Evolutionary conservation across 805 yeast species (phyloP).

Genomic region (Lipomyces starkeyi): DNA sequence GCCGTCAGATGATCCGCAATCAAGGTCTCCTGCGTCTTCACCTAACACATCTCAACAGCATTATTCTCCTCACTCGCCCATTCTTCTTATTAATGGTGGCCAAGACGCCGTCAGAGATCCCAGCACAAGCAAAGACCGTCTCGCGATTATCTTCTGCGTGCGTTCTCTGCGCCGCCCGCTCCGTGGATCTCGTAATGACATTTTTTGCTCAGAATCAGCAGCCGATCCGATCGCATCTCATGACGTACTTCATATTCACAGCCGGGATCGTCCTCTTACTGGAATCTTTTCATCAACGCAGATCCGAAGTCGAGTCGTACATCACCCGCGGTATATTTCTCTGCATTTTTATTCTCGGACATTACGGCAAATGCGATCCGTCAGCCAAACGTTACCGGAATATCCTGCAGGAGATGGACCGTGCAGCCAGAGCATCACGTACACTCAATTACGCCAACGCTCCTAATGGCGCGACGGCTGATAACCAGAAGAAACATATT

Average conservation of each 20-base stretch:
- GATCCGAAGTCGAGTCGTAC: constrained; percentile 37
- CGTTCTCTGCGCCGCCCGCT: constrained; percentile 37
- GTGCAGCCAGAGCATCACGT: constrained; percentile 38
- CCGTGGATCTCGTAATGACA: constrained; percentile 38
- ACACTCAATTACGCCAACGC: constrained; percentile 24
- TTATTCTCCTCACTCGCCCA: constrained; percentile 39
- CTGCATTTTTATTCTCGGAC: constrained; percentile 36
- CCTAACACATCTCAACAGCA: constrained; percentile 39
- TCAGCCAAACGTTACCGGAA: constrained; percentile 37
- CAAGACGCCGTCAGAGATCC: constrained; percentile 31
- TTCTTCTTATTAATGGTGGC: constrained; percentile 38
- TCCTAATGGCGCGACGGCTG: constrained; percentile 14
- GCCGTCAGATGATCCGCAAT: constrained; percentile 40
- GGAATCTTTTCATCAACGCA: constrained; percentile 36
- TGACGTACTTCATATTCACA: constrained; percentile 38
- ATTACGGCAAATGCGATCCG: constrained; percentile 38
- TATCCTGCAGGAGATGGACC: constrained; percentile 37
- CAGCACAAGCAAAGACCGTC: constrained; percentile 30
- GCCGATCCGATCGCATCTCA: constrained; percentile 35
- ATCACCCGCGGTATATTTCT: constrained; percentile 37
- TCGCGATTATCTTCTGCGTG: constrained; percentile 36
- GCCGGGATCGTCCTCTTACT: constrained; percentile 35
- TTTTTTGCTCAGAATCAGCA: constrained; percentile 38
- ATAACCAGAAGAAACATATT: constrained; percentile 23
- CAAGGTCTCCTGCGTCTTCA: constrained; percentile 38